Evolutionary conservation across 2,329 filamentous ascomycete genomes (phyloP).

Genomic region (Thelonectria rubi): DNA sequence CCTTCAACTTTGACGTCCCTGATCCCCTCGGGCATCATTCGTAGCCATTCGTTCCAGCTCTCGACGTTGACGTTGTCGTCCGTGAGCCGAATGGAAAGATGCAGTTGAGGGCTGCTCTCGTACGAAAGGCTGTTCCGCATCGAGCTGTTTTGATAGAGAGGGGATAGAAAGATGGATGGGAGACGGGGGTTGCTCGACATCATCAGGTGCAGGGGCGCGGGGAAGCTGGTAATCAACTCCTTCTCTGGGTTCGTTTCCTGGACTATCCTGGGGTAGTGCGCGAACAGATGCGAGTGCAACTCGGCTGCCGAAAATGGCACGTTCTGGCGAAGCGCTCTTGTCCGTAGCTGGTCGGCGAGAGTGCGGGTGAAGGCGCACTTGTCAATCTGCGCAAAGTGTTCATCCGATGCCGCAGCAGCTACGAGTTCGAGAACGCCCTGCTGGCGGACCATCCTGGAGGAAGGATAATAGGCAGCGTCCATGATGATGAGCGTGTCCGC

Average conservation of each 20-base stretch:
- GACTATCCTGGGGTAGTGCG: slow-evolving; percentile 61
- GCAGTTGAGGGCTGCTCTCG: slow-evolving; percentile 58
- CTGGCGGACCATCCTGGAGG: slow-evolving; percentile 60
- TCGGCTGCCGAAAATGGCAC: slow-evolving; percentile 60
- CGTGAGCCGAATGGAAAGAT: slow-evolving; percentile 59
- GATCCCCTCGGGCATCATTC: slow-evolving; percentile 65
- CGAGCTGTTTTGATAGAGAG: slow-evolving; percentile 55
- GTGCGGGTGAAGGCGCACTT: slow-evolving; percentile 63
- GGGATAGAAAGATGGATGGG: slow-evolving; percentile 65
- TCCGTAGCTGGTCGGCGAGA: slow-evolving; percentile 60
- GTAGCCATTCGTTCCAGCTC: slow-evolving; percentile 66
- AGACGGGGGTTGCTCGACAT: slow-evolving; percentile 62
- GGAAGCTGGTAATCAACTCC: slow-evolving; percentile 58
- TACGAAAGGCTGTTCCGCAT: slow-evolving; percentile 51
- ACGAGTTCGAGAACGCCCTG: slow-evolving; percentile 65
- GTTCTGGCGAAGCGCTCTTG: slow-evolving; percentile 54
- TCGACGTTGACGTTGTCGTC: slow-evolving; percentile 63
- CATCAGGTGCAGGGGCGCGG: slow-evolving; percentile 65
- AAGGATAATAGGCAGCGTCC: slow-evolving; percentile 67
- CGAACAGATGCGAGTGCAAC: slow-evolving; percentile 62
- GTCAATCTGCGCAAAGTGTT: slow-evolving; percentile 58
- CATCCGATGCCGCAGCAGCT: slow-evolving; percentile 63
- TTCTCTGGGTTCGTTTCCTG: slow-evolving; percentile 59
- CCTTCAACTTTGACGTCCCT: slow-evolving; percentile 65
- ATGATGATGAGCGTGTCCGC: slow-evolving; percentile 67